Evolutionary conservation across 192 early-diverging fungal genomes (phyloP), one percentile per base, ranked within the genome.

Genomic region (Geranomyces variabilis): DNA sequence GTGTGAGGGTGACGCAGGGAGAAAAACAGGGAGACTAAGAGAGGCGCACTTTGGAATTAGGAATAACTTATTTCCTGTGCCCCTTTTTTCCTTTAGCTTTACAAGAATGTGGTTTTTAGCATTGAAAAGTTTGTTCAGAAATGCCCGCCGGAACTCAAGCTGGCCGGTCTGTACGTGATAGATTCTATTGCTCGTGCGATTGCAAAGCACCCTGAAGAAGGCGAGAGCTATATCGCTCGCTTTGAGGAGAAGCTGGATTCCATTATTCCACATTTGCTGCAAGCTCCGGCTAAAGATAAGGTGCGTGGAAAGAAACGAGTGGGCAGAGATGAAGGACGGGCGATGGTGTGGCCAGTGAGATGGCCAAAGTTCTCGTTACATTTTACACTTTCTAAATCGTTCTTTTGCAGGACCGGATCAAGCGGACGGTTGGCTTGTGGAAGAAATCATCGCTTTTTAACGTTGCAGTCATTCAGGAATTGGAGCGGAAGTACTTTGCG

Each of bases 111-210:
- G 21, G 79, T 80, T 29, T 74, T 79, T 55, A 63, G 64, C 46
- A 79, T 87, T 58, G 83, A 83, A 68, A 64, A 74, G 22, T 81
- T 85, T 34, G 66, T 87, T 17, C 71, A 64, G 57, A 79, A 76
- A 66, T 81, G 83, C 67, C 46, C 71, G n/a, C 63, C 81, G n/a
- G 78, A 82, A 31, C 74, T 75, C 66, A 87, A 85, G 45, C 74
- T 87, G 22, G 64, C 77, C 17, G 85, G 76, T 41, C 59, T 87
- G 24, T 87, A 85, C 63, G 75, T 84, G 33, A 76, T 87, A 49
- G 83, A 87, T 48, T 80, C 83, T 6, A 77, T 87, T 33, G 73
- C 73, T 3, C 48, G 77, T 17, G 77, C 78, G 24, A 73, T 69
- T 24, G 59, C 75, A 14, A 84, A 85, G 60, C 36, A 55, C 12